These are phyloP conservation scores for Akanthomyces muscarius DNA, from an alignment of 2,329 filamentous ascomycete genomes.

Conservation along the genomic window DNA sequence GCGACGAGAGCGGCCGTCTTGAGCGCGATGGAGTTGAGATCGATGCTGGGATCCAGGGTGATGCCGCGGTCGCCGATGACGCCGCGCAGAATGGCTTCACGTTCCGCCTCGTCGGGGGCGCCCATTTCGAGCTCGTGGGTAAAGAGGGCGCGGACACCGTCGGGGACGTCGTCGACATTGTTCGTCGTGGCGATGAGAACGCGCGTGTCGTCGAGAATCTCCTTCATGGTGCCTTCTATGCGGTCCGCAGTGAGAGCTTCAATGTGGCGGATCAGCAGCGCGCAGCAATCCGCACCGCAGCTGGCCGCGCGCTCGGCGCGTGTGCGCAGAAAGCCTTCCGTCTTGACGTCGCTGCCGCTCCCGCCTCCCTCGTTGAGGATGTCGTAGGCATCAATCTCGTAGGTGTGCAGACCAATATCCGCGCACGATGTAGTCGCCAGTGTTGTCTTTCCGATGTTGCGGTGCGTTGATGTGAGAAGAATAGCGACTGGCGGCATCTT, in stretches of 20 bases:
- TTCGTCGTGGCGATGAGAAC: constrained; percentile 92
- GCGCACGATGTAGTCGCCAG: constrained; percentile 72
- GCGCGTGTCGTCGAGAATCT: constrained; percentile 73
- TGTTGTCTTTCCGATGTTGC: constrained; percentile 88
- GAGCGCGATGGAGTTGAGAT: constrained; percentile 78
- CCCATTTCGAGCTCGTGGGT: constrained; percentile 93
- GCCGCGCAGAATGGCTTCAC: constrained; percentile 78
- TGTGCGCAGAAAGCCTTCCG: constrained; percentile 83
- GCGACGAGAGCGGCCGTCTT: constrained; percentile 96
- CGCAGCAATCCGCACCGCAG: constrained; percentile 79
- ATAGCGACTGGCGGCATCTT: constrained; percentile 86
- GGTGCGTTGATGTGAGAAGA: constrained; percentile 83
- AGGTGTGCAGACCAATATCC: constrained; percentile 87
- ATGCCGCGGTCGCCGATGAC: constrained; percentile 74
- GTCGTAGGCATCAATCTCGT: constrained; percentile 86
- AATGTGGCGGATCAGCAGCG: constrained; percentile 81
- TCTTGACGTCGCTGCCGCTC: constrained; percentile 87
- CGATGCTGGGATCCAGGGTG: constrained; percentile 75
- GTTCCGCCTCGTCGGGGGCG: constrained; percentile 86
- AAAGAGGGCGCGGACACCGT: constrained; percentile 84
- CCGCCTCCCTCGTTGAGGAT: constrained; percentile 82
- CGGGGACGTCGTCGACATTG: constrained; percentile 89
- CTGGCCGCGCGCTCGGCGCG: constrained; percentile 84
- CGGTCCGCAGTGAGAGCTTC: constrained; percentile 89
- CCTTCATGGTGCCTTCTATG: constrained; percentile 79